Conservation (phyloP, 306 rosid species). For the Pyrus pyrifolia region DNA sequence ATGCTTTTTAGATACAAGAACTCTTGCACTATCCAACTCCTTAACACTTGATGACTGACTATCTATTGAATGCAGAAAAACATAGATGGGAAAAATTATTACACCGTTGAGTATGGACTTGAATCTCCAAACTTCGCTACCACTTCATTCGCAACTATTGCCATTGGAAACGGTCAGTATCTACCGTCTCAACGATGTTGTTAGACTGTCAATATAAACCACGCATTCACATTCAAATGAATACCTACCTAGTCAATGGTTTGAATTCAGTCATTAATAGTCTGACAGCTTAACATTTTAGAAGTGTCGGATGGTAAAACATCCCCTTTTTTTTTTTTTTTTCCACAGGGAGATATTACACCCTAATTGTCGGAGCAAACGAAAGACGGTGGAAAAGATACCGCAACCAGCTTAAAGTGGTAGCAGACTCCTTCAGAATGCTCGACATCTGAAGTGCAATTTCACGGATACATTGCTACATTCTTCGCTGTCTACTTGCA, state of each 20-base stretch:
- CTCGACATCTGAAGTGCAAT: slow-evolving; percentile 51
- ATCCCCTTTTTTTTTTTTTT: neutral
- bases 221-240: neutral
- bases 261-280: neutral
- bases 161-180: slow-evolving; percentile 77
- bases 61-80: slow-evolving; percentile 43
- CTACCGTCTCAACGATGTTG: neutral
- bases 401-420: slow-evolving; percentile 72
- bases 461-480: neutral
- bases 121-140: slow-evolving; percentile 55
- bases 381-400: slow-evolving; percentile 88
- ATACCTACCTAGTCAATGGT: no score
- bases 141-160: slow-evolving; percentile 72
- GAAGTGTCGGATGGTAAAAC: neutral
- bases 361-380: slow-evolving; percentile 73
- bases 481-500: neutral
- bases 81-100: slow-evolving; percentile 76
- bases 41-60: neutral
- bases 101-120: slow-evolving; percentile 74
- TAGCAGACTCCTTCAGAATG: slow-evolving; percentile 84
- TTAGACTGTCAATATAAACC: neutral
- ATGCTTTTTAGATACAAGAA: neutral
- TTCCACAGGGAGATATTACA: slow-evolving; percentile 70
- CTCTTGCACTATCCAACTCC: neutral
- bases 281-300: neutral